These are phyloP conservation scores for Clonostachys sp. DNA, from an alignment of 2,329 filamentous ascomycete species.

Conservation along the genomic window DNA sequence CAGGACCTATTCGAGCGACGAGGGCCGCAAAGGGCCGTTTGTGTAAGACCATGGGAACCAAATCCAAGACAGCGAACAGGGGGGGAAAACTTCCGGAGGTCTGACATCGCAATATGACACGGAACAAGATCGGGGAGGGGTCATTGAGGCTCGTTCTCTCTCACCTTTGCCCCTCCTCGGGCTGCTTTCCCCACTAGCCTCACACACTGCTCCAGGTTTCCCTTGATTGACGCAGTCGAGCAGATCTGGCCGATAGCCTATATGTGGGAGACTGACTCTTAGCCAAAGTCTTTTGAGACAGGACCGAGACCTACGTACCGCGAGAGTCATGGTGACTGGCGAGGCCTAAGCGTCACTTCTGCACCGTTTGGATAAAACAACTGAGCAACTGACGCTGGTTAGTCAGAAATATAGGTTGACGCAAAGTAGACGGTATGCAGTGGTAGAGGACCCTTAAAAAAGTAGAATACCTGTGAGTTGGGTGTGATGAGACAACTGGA, in stretches of 20 bases:
- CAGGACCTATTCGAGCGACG: conserved; percentile 48
- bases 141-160: not conserved
- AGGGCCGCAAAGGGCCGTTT: too few species aligned
- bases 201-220: conserved; percentile 78
- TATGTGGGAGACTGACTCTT: not conserved
- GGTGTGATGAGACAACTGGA: too few species aligned
- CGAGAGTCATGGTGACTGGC: conserved; percentile 1
- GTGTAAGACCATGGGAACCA: too few species aligned
- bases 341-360: too few species aligned
- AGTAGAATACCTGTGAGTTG: too few species aligned
- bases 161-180: conserved; percentile 71
- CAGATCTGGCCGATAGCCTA: conserved; percentile 88
- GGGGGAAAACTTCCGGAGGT: not conserved
- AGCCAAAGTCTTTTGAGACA: not conserved
- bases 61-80: too few species aligned
- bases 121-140: conserved; percentile 2
- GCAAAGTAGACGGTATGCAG: too few species aligned
- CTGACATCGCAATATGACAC: not conserved
- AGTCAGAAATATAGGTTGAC: too few species aligned
- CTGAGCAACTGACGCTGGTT: too few species aligned
- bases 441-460: too few species aligned
- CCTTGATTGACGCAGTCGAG: conserved; percentile 71
- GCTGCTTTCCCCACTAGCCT: conserved; percentile 68
- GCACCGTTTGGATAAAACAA: too few species aligned
- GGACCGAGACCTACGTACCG: not conserved